Percentiles rank a stretch among this genome's conserved stretches.
These are phyloP conservation scores for Rhynchosporium graminicola DNA, from an alignment of 2,329 filamentous ascomycete genomes.

Conservation along the genomic window DNA sequence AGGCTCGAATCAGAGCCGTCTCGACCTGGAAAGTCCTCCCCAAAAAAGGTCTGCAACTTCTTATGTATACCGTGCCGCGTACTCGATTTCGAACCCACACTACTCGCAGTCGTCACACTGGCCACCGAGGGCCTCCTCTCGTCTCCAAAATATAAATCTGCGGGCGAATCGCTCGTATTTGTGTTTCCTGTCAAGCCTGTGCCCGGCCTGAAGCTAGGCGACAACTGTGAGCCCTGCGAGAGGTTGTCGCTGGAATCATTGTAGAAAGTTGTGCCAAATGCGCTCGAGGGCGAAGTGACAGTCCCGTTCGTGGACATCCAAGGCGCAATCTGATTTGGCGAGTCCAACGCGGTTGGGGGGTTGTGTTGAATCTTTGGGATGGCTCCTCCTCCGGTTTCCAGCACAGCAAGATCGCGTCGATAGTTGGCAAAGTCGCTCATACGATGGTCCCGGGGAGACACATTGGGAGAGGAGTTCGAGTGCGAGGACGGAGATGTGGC, in stretches of 20 bases:
- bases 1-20: constrained; percentile 75
- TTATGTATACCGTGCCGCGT: constrained; percentile 69
- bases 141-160: constrained; percentile 63
- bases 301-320: constrained; percentile 52
- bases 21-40: constrained; percentile 77
- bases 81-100: constrained; percentile 76
- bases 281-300: constrained; percentile 37
- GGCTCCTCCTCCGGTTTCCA: constrained; percentile 61
- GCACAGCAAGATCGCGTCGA: constrained; percentile 68
- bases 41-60: constrained; percentile 89
- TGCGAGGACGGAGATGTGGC: constrained; percentile 32
- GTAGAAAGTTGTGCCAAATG: constrained; percentile 62
- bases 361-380: constrained; percentile 61
- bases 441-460: constrained; percentile 40
- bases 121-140: constrained; percentile 84
- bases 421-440: constrained; percentile 64
- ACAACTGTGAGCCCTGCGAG: constrained; percentile 65
- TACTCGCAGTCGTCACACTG: constrained; percentile 84
- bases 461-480: constrained; percentile 38
- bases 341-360: constrained; percentile 55
- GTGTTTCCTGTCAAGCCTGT: constrained; percentile 47
- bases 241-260: constrained; percentile 75
- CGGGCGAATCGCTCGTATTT: constrained; percentile 59
- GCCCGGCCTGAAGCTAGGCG: constrained; percentile 65
- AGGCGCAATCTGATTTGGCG: constrained; percentile 51